Evolutionary conservation across 2,329 filamentous ascomycete species (phyloP), one percentile per base, ranked within the genome.

Genomic region (Knufia fluminis): DNA sequence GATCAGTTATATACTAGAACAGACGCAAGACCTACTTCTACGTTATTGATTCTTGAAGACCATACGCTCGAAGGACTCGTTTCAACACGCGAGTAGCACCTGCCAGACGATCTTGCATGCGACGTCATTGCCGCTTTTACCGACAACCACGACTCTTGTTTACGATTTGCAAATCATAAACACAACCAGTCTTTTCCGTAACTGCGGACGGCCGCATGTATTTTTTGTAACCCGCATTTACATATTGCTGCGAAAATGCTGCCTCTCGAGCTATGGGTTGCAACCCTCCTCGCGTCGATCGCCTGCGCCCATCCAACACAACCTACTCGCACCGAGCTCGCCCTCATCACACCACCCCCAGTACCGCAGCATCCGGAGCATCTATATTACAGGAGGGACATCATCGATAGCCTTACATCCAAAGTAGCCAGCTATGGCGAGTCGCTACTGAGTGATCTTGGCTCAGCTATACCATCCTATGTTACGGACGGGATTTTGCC

Each of bases 401-500:
- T 74, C 54, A 72, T 80, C 52, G 68, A 76, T 53, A 66, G 71
- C 46, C 67, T 78, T 40, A 62, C 77, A 4, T 66, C 63, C 26
- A 62, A 66, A 23, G 57, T 68, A 26, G 60, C 52, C 16, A 55
- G 51, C 9, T 59, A 59, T 46, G 55, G 53, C n/a, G 56, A 64
- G 20, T 64, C 61, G 2, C 57, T 72, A 1, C 57, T 78, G 36
- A 71, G 68, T 41, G 66, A 65, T 7, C 61, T 83, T 1, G 78
- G 76, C 33, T 76, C 74, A 39, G 71, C 71, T 20, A 68, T 81
- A 31, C 78, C 80, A 10, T 76, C 74, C 10, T 82, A 78, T 52
- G 72, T 83, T 33, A 75, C 76, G 1, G 80, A 77, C 2, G 81
- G 80, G 19, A 72, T 87, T 1, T 79, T 83, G 1, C 75, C 84